Base-by-base conservation (phyloP, 345 rosid species). In the Eucalyptus polybractea region DNA sequence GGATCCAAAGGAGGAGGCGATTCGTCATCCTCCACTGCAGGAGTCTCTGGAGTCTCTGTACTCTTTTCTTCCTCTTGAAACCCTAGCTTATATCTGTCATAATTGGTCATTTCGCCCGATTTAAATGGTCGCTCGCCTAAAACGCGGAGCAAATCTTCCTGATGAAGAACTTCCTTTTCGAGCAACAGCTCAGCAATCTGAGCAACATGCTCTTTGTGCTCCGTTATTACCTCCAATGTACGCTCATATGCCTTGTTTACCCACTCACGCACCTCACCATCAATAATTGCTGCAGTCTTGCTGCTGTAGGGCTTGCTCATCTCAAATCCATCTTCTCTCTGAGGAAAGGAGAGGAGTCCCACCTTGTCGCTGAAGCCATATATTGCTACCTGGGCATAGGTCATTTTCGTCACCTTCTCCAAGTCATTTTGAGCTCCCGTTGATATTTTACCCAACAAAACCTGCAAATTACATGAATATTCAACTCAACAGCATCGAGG, bases 361-460 rank as follows among this genome's bases (percentile, higher is more conserved):
- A 98, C 98, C 90, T 98, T 98, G 81, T 97, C 98, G 33, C 99
- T 98, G 90, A 98, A 98, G 69, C 99, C 99, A 76, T 98, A 97
- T 16, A 97, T 97, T 19, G 99, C 99, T 24, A 98, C 99, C 91
- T 98, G 99, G 21, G 98, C 99, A 85, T 98, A 98, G 0, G 98
- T 97, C 99, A 96, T 95, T 90, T 96, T 96, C 2, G 99, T 98
- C 87, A 98, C 99, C 90, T 98, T 98, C 94, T 97, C 99, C 89
- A 98, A 92, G 92, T 97, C 99, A 89, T 98, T 97, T 88, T 97
- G 99, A 1, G 99, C 99, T 88, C 99, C 99, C 0, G 99, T 97
- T 16, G 99, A 97, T 86, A 98, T 97, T 92, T 90, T 97, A 27
- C 99, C 99, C 86, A 96, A 69, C 93, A 98, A 86, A 87, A 98